phyloP scores from a whole-genome alignment of 176 grass and related monocot genomes.

The Bothriochloa decipiens region DNA sequence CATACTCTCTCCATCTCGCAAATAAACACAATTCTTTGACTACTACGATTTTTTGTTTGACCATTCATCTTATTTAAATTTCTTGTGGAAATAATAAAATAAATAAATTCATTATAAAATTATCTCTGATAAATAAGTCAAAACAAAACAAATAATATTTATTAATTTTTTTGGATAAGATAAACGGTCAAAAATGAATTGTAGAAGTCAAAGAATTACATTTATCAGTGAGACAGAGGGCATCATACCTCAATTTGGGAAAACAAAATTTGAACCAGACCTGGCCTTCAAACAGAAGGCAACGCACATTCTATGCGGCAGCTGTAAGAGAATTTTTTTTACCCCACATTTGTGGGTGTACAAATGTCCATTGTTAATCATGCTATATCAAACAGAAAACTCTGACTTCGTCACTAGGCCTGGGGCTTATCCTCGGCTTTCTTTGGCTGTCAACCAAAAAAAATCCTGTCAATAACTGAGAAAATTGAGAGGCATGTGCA shows the following conservation, averaged over 20 bases:
- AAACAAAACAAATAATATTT: too few species aligned
- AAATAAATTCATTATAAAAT: too few species aligned
- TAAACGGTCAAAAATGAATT: neutral
- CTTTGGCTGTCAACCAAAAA: slow-evolving; percentile 57
- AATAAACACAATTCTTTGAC: too few species aligned
- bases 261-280: neutral
- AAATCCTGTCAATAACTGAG: too few species aligned
- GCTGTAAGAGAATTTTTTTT: neutral
- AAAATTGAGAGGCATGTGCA: too few species aligned
- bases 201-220: neutral
- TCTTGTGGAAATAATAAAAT: too few species aligned
- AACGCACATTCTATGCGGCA: neutral
- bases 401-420: slow-evolving; percentile 36
- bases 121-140: too few species aligned
- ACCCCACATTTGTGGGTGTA: neutral
- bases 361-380: slow-evolving; percentile 6
- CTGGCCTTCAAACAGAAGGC: neutral
- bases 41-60: too few species aligned
- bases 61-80: too few species aligned
- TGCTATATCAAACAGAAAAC: neutral
- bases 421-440: slow-evolving; percentile 85
- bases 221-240: too few species aligned
- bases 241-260: neutral
- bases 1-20: too few species aligned
- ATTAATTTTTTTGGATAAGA: neutral